Evolutionary conservation across 768 basidiomycete species (phyloP).

Genomic region (Podaxis sp.): DNA sequence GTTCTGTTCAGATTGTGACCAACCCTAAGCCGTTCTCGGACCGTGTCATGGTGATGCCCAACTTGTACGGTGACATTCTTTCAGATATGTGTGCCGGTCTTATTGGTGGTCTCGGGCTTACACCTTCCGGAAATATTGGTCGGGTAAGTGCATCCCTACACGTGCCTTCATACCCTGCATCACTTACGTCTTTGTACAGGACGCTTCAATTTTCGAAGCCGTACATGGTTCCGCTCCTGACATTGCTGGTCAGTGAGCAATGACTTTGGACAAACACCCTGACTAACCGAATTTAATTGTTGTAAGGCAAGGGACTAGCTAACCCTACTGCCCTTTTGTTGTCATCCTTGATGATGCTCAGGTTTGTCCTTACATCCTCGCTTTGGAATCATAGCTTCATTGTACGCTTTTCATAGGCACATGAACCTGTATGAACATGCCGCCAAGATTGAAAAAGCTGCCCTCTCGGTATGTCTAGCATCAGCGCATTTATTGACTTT

Average conservation of each 20-base stretch:
- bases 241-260: conserved; percentile 69
- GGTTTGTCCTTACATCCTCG: conserved; percentile 45
- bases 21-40: conserved; percentile 93
- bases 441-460: conserved; percentile 87
- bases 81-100: conserved; percentile 99
- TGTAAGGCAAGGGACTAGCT: conserved; percentile 81
- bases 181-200: conserved; percentile 41
- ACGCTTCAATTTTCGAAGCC: conserved; percentile 99
- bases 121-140: conserved; percentile 97
- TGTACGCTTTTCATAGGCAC: conserved; percentile 53
- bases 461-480: conserved; percentile 64
- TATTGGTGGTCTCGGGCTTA: conserved; percentile 96
- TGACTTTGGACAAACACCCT: not conserved
- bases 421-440: conserved; percentile 89
- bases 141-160: conserved; percentile 49
- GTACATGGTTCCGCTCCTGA: conserved; percentile 99
- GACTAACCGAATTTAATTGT: conserved; percentile 11
- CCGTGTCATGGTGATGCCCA: conserved; percentile 99
- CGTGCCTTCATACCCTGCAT: not conserved
- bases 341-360: conserved; percentile 96
- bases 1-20: conserved; percentile 65
- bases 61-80: conserved; percentile 92
- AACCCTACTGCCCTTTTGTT: conserved; percentile 99
- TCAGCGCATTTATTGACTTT: not conserved
- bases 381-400: conserved; percentile 13